A percentile compares a stretch with the other conserved stretches of the same genome.
Evolutionary conservation across 2,329 filamentous ascomycete species (phyloP).

Genomic region (Pseudogymnoascus sp.): DNA sequence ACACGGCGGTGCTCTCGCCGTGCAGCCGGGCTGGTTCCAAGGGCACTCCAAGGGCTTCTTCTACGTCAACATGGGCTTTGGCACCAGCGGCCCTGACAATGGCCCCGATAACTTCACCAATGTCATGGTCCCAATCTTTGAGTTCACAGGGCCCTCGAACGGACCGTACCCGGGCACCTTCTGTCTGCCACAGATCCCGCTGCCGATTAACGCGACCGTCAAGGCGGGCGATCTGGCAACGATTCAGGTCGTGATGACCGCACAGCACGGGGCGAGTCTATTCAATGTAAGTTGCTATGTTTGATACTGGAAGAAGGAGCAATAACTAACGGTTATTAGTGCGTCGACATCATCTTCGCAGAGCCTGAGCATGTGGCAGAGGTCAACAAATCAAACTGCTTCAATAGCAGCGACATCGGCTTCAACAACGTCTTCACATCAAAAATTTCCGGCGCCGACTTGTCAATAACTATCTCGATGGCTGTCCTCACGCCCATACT

Average conservation of each 20-base stretch:
- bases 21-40: constrained; percentile 94
- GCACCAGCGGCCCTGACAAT: constrained; percentile 53
- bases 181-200: constrained; percentile 80
- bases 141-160: constrained; percentile 74
- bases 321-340: constrained; percentile 43
- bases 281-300: constrained; percentile 35
- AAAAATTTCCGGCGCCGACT: neutral
- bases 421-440: constrained; percentile 68
- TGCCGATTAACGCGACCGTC: constrained; percentile 64
- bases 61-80: constrained; percentile 87
- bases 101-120: constrained; percentile 78
- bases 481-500: neutral
- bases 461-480: neutral
- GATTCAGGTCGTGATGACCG: constrained; percentile 78
- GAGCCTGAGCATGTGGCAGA: constrained; percentile 66
- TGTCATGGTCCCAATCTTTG: constrained; percentile 71
- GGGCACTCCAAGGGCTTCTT: constrained; percentile 76
- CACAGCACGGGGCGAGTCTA: constrained; percentile 73
- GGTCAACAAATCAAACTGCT: constrained; percentile 78
- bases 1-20: constrained; percentile 73
- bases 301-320: neutral
- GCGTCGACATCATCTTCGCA: constrained; percentile 88
- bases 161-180: constrained; percentile 80
- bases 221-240: constrained; percentile 82
- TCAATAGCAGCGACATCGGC: constrained; percentile 71